Percentiles rank a stretch among this genome's conserved stretches.
Conservation (phyloP, 768 basidiomycete species). For the Hebeloma cylindrosporum region DNA sequence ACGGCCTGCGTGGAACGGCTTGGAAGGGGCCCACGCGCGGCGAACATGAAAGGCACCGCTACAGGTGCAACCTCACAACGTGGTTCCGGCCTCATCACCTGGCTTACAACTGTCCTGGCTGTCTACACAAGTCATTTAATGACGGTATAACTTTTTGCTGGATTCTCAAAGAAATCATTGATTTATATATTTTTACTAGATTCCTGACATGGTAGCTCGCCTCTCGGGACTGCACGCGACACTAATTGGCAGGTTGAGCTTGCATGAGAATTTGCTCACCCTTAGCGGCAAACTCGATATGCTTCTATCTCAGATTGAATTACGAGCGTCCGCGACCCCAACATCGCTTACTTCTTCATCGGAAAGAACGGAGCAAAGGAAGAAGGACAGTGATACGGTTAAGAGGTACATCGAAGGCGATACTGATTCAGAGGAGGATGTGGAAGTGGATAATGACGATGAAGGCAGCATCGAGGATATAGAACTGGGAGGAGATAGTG, state of each 20-base stretch:
- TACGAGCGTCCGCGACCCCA: constrained; percentile 74
- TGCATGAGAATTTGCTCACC: constrained; percentile 83
- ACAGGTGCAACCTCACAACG: constrained; percentile 80
- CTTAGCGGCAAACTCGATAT: constrained; percentile 91
- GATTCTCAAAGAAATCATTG: constrained; percentile 9
- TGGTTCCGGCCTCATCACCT: constrained; percentile 65
- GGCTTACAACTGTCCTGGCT: constrained; percentile 80
- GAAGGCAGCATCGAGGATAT: constrained; percentile 76
- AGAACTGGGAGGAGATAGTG: constrained; percentile 66
- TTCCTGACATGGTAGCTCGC: constrained; percentile 88
- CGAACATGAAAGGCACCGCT: constrained; percentile 74
- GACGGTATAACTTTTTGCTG: constrained; percentile 60
- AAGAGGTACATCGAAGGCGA: constrained; percentile 79
- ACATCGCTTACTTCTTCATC: constrained; percentile 49
- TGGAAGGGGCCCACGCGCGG: constrained; percentile 69
- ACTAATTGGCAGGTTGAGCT: constrained; percentile 71
- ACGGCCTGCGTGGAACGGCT: constrained; percentile 88
- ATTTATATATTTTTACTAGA: constrained; percentile 53
- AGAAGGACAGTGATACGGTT: constrained; percentile 35
- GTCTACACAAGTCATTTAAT: constrained; percentile 90
- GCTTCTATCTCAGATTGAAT: constrained; percentile 90
- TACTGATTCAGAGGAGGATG: constrained; percentile 52
- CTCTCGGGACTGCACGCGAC: constrained; percentile 84
- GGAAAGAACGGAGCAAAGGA: constrained; percentile 29
- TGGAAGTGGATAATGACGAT: constrained; percentile 62